Evolutionary conservation across 2,329 filamentous ascomycete species (phyloP).

Genomic region (Pestalotiopsis sp.): DNA sequence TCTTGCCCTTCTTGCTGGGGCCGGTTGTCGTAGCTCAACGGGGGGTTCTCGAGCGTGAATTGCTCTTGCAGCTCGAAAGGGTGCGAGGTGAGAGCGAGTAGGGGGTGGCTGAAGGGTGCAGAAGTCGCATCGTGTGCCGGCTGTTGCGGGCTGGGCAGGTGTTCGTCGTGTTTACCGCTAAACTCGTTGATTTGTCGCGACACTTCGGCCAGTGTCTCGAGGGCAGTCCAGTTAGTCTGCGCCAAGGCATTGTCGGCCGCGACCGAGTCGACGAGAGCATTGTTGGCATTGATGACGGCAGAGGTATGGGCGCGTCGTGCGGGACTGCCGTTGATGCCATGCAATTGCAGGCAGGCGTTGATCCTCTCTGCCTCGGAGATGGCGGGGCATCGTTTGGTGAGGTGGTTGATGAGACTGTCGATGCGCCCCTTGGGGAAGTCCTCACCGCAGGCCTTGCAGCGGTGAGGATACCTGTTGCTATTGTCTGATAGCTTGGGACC

Average conservation of each 20-base stretch:
- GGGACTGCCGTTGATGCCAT: slow-evolving; percentile 63
- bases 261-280: slow-evolving; percentile 12
- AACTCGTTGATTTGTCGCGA: slow-evolving; percentile 74
- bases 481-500: slow-evolving; percentile 86
- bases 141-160: slow-evolving; percentile 49
- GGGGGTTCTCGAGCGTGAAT: slow-evolving; percentile 59
- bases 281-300: background rate
- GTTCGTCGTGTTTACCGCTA: slow-evolving; percentile 60
- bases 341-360: slow-evolving; percentile 72
- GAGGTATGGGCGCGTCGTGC: slow-evolving; percentile 15
- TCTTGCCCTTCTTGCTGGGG: slow-evolving; percentile 4
- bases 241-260: slow-evolving; percentile 12
- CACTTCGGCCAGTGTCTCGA: slow-evolving; percentile 87
- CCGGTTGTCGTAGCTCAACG: slow-evolving; percentile 47
- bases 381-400: slow-evolving; percentile 84
- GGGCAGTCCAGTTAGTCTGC: slow-evolving; percentile 69
- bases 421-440: slow-evolving; percentile 88
- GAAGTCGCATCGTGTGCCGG: slow-evolving; percentile 21
- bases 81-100: slow-evolving; percentile 12
- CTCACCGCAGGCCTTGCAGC: slow-evolving; percentile 85
- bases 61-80: slow-evolving; percentile 56
- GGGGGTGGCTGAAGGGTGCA: slow-evolving; percentile 9
- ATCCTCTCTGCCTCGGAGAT: slow-evolving; percentile 75
- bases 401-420: slow-evolving; percentile 78
- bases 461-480: slow-evolving; percentile 90